These are phyloP conservation scores for Steccherinum ochraceum DNA, from an alignment of 768 basidiomycete species.

Conservation along the genomic window DNA sequence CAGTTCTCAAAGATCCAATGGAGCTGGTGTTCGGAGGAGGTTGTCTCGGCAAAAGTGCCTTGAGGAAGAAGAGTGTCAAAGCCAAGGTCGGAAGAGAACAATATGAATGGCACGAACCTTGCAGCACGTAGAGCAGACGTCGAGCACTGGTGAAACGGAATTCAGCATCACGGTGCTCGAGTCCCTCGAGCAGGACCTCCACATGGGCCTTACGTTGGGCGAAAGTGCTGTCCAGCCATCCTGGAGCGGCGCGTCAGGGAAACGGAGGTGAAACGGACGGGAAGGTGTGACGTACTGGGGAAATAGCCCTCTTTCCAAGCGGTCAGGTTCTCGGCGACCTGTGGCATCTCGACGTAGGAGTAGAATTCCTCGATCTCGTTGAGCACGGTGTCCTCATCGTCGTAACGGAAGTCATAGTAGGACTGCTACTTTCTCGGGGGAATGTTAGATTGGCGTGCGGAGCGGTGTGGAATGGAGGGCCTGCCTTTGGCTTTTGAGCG, in stretches of 20 bases:
- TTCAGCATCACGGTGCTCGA: conserved; percentile 83
- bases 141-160: conserved; percentile 84
- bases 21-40: conserved; percentile 89
- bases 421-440: conserved; percentile 52
- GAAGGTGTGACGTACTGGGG: conserved; percentile 43
- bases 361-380: conserved; percentile 98
- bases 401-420: conserved; percentile 88
- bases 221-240: conserved; percentile 71
- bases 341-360: conserved; percentile 92
- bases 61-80: conserved; percentile 5
- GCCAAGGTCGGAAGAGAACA: conserved; percentile 1
- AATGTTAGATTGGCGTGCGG: conserved; percentile 15
- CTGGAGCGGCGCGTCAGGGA: conserved; percentile 30
- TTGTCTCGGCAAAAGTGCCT: conserved; percentile 91
- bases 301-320: conserved; percentile 80
- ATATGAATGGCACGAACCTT: conserved; percentile 49
- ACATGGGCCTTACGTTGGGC: conserved; percentile 66
- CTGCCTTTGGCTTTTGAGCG: conserved; percentile 70
- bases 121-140: conserved; percentile 82
- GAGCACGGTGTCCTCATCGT: conserved; percentile 94
- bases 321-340: conserved; percentile 80
- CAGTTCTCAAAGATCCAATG: conserved; percentile 96
- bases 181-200: conserved; percentile 74
- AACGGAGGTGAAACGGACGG: conserved; percentile 18
- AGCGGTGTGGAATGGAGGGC: conserved; percentile 14